phyloP scores from a whole-genome alignment of 2,329 filamentous ascomycete species.

The Tolypocladium tropicale region DNA sequence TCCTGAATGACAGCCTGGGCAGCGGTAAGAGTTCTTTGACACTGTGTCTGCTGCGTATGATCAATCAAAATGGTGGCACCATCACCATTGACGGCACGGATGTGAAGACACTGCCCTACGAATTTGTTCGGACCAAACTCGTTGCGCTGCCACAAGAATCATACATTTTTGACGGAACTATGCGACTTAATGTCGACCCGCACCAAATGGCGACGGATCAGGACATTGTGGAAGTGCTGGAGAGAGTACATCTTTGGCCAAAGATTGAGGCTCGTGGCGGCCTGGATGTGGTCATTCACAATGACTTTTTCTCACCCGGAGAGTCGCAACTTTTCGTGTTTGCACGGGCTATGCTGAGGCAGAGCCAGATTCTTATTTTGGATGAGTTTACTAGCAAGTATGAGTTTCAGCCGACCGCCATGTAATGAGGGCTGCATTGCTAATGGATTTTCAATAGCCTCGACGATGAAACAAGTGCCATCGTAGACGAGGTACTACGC shows the following conservation, averaged over 20 bases:
- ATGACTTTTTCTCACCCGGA: neutral
- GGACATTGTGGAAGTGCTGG: neutral
- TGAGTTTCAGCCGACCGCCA: too few species aligned
- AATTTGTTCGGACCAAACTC: neutral
- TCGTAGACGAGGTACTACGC: neutral
- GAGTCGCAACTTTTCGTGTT: neutral
- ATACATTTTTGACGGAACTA: neutral
- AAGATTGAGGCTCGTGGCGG: neutral
- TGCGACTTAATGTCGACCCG: neutral
- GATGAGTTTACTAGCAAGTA: neutral
- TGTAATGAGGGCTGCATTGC: neutral
- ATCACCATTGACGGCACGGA: neutral
- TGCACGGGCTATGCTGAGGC: neutral
- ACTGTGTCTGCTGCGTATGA: neutral
- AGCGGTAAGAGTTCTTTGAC: neutral
- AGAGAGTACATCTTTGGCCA: neutral
- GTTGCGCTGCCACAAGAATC: neutral
- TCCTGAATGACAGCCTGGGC: neutral
- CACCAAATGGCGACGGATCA: neutral
- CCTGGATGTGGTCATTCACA: neutral
- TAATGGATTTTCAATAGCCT: neutral
- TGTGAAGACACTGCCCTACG: neutral
- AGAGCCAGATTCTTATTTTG: neutral
- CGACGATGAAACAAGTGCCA: neutral
- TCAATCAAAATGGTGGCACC: neutral